phyloP scores from a whole-genome alignment of 176 grass and related monocot genomes.

The Areca catechu region DNA sequence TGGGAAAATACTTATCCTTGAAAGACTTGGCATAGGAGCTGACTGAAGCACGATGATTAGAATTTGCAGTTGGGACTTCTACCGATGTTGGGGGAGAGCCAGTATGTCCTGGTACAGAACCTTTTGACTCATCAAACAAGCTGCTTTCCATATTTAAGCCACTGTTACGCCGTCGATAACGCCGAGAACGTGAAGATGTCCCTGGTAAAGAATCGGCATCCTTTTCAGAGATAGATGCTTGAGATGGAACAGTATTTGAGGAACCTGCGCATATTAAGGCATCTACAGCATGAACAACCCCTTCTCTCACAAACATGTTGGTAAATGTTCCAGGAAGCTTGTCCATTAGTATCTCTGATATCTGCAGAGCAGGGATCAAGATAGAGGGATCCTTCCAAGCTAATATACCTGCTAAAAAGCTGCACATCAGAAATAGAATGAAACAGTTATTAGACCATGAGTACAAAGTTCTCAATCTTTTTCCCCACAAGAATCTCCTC shows the following conservation, averaged over 20 bases:
- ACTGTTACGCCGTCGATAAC: slow-evolving; percentile 40
- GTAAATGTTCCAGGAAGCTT: slow-evolving; percentile 76
- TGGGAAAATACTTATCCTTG: slow-evolving; percentile 72
- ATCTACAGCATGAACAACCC: slow-evolving; percentile 84
- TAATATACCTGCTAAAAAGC: slow-evolving; percentile 85
- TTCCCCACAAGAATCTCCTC: no score
- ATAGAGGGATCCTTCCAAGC: slow-evolving; percentile 83
- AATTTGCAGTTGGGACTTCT: slow-evolving; percentile 37
- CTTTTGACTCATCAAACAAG: slow-evolving; percentile 44
- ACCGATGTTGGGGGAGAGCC: slow-evolving; percentile 13
- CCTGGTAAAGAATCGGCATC: slow-evolving; percentile 27
- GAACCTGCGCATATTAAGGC: slow-evolving; percentile 44
- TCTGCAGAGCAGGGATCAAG: slow-evolving; percentile 77
- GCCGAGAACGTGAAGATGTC: slow-evolving; percentile 54
- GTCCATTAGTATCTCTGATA: slow-evolving; percentile 83
- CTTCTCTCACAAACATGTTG: slow-evolving; percentile 88
- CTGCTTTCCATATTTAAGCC: slow-evolving; percentile 30
- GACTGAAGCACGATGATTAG: slow-evolving; percentile 46
- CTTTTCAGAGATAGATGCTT: slow-evolving; percentile 21
- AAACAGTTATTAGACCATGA: no score
- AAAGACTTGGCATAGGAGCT: slow-evolving; percentile 60
- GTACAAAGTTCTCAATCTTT: no score
- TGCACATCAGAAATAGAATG: slow-evolving; percentile 10
- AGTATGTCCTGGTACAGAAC: slow-evolving; percentile 21
- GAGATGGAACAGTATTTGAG: slow-evolving; percentile 33